Conservation (phyloP, 768 basidiomycete species). For the Serpula lacrymans region DNA sequence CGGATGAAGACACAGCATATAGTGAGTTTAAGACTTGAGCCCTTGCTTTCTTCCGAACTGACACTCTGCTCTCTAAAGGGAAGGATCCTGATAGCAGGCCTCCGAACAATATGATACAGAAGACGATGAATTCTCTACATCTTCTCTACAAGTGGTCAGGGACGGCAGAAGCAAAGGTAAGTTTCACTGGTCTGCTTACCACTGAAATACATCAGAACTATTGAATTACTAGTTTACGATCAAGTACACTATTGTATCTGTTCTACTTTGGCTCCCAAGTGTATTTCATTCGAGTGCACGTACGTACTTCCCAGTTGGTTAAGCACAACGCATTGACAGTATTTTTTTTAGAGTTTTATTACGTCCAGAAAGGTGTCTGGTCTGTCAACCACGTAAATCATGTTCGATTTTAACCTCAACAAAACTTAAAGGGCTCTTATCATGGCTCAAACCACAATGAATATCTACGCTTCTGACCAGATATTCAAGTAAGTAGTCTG, state of each 20-base stretch:
- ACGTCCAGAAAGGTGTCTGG: slow-evolving; percentile 45
- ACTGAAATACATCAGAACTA: background rate
- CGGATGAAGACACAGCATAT: background rate
- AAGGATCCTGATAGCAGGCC: slow-evolving; percentile 47
- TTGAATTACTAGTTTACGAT: slow-evolving; percentile 39
- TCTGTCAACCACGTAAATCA: slow-evolving; percentile 15
- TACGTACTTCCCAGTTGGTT: slow-evolving; percentile 21
- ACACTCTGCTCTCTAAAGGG: slow-evolving; percentile 16
- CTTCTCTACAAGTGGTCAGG: slow-evolving; percentile 35
- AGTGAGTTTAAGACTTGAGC: slow-evolving; percentile 2
- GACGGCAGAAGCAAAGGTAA: slow-evolving; percentile 39
- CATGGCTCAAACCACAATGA: slow-evolving; percentile 58
- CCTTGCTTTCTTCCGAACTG: background rate
- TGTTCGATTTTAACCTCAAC: background rate
- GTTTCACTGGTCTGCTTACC: slow-evolving; percentile 2
- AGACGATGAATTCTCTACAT: slow-evolving; percentile 33
- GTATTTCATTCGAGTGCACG: slow-evolving; percentile 40
- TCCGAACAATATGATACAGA: slow-evolving; percentile 41
- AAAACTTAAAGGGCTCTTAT: slow-evolving; percentile 44
- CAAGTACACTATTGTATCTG: slow-evolving; percentile 44
- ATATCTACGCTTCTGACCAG: slow-evolving; percentile 57
- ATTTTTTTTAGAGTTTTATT: slow-evolving; percentile 34
- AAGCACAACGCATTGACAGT: slow-evolving; percentile 2
- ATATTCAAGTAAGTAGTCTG: slow-evolving; percentile 39
- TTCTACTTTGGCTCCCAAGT: slow-evolving; percentile 51